These are phyloP conservation scores for Tuber indicum DNA, from an alignment of 495 filamentous ascomycete species.

Conservation along the genomic window DNA sequence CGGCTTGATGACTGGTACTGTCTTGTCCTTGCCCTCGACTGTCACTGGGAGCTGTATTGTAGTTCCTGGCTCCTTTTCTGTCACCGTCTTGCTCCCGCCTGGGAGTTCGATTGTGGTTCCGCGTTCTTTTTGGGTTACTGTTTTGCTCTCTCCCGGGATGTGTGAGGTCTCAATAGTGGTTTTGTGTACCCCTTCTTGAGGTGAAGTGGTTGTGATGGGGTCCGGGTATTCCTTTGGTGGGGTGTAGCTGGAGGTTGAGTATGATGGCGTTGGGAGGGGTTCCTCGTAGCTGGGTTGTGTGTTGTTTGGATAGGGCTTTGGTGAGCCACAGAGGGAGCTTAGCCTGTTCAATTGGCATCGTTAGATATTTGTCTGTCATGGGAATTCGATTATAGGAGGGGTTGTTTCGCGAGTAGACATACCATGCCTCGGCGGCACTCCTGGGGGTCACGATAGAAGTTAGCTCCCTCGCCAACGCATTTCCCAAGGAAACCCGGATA, in stretches of 20 bases:
- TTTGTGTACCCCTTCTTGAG: background rate
- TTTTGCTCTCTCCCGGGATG: background rate
- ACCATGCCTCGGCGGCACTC: background rate
- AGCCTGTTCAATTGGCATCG: background rate
- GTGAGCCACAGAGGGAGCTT: background rate
- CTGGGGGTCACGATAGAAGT: background rate
- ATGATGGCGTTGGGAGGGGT: background rate
- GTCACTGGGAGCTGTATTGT: background rate
- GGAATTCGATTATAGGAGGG: background rate
- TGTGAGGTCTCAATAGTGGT: background rate
- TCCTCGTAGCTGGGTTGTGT: background rate
- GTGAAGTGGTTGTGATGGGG: background rate
- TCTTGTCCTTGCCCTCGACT: background rate
- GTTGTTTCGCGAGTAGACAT: background rate
- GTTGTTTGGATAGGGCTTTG: background rate
- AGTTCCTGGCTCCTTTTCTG: background rate
- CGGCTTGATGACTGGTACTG: background rate
- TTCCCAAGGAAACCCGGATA: background rate
- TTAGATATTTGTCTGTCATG: background rate
- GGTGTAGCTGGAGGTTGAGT: background rate
- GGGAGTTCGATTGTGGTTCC: background rate
- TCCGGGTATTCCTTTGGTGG: background rate
- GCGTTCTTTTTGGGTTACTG: background rate
- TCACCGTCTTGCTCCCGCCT: background rate
- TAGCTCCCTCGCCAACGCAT: background rate